phyloP scores from a whole-genome alignment of 768 basidiomycete genomes.

The Chalciporus chontae region DNA sequence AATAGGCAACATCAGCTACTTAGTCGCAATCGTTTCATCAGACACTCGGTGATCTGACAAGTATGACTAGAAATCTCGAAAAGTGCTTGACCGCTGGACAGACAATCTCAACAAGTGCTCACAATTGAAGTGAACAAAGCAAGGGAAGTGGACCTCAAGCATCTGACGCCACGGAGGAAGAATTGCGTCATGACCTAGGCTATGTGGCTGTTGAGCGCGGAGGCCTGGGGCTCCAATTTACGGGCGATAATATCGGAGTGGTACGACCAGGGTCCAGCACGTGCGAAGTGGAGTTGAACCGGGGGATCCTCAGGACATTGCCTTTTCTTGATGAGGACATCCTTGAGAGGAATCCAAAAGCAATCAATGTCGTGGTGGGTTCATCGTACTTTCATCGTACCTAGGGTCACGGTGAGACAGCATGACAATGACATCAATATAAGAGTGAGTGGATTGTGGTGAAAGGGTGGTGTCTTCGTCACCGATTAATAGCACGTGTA shows the following conservation, averaged over 20 bases:
- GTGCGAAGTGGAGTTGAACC: background rate
- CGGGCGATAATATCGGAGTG: conserved; percentile 3
- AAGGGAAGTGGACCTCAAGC: too few relatives aligned
- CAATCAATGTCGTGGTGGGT: conserved; percentile 3
- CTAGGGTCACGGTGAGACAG: conserved; percentile 6
- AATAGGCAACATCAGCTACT: too few relatives aligned
- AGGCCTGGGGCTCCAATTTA: background rate
- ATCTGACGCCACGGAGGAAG: too few relatives aligned
- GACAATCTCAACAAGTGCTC: too few relatives aligned
- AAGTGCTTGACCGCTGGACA: too few relatives aligned
- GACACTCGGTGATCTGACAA: too few relatives aligned
- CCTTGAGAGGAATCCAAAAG: background rate
- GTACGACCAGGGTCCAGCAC: background rate
- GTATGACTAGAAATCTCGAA: too few relatives aligned
- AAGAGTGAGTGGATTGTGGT: background rate
- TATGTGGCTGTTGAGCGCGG: too few relatives aligned
- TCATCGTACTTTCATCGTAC: background rate
- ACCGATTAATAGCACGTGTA: conserved; percentile 11
- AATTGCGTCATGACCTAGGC: conserved; percentile 6
- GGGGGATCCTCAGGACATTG: conserved; percentile 10
- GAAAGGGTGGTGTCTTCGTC: background rate
- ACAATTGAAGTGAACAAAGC: too few relatives aligned
- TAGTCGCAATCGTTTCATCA: too few relatives aligned
- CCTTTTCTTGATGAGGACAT: background rate
- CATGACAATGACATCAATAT: background rate